Evolutionary conservation across 805 yeast species (phyloP).

Genomic region (Yamadazyma nakazawae): DNA sequence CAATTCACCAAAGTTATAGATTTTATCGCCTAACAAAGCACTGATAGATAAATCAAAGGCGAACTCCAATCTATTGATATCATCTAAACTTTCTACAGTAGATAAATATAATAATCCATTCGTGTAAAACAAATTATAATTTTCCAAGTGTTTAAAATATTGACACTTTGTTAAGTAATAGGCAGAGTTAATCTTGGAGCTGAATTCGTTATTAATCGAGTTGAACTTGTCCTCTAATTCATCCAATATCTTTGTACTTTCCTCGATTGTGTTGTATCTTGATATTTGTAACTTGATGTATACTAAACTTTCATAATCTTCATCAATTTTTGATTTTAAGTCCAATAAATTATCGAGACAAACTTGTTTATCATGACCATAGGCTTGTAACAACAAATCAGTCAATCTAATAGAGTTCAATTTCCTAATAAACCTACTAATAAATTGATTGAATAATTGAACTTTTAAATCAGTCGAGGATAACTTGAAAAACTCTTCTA

Average conservation of each 20-base stretch:
- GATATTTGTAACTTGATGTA: slow-evolving; percentile 64
- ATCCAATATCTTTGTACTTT: slow-evolving; percentile 68
- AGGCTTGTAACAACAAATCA: slow-evolving; percentile 60
- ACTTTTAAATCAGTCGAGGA: slow-evolving; percentile 47
- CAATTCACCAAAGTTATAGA: slow-evolving; percentile 94
- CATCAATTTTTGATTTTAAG: slow-evolving; percentile 31
- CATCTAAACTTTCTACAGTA: slow-evolving; percentile 38
- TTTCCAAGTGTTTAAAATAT: slow-evolving; percentile 67
- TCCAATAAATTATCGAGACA: slow-evolving; percentile 37
- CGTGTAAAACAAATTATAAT: slow-evolving; percentile 77
- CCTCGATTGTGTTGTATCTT: slow-evolving; percentile 50
- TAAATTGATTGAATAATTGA: slow-evolving; percentile 68
- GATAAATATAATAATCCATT: slow-evolving; percentile 76
- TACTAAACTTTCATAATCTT: slow-evolving; percentile 50
- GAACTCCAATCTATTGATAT: slow-evolving; percentile 42
- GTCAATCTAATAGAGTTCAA: slow-evolving; percentile 78
- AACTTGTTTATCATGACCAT: slow-evolving; percentile 26
- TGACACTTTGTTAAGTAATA: slow-evolving; percentile 79
- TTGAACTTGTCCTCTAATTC: slow-evolving; percentile 44
- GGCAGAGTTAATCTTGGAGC: slow-evolving; percentile 69
- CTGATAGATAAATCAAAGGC: slow-evolving; percentile 75
- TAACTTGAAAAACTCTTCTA: slow-evolving; percentile 53
- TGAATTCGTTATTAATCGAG: slow-evolving; percentile 28
- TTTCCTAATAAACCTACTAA: slow-evolving; percentile 61
- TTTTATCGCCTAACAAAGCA: slow-evolving; percentile 86